phyloP scores from a whole-genome alignment of 1,139 yeast genomes.

The Pichia norvegensis region DNA sequence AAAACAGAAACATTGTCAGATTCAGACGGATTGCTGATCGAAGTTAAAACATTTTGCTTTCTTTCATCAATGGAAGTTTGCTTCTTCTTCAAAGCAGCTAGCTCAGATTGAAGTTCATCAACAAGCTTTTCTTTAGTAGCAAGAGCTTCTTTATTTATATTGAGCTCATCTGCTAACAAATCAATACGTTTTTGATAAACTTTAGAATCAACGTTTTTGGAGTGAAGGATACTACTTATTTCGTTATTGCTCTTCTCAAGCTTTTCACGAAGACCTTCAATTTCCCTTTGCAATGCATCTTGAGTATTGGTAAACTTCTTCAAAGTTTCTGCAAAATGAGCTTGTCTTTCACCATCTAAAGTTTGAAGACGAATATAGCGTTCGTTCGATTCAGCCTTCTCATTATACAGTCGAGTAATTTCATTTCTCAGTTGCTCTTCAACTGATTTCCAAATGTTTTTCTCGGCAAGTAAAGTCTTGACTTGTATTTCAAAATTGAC shows the following conservation, averaged over 20 bases:
- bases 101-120: slow-evolving; percentile 25
- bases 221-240: slow-evolving; percentile 38
- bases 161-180: slow-evolving; percentile 42
- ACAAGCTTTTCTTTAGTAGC: slow-evolving; percentile 35
- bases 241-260: slow-evolving; percentile 46
- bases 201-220: slow-evolving; percentile 49
- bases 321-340: slow-evolving; percentile 43
- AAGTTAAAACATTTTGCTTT: slow-evolving; percentile 33
- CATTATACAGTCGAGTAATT: slow-evolving; percentile 45
- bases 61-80: slow-evolving; percentile 29
- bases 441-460: slow-evolving; percentile 40
- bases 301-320: slow-evolving; percentile 44
- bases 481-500: slow-evolving; percentile 38
- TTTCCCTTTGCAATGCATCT: slow-evolving; percentile 44
- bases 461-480: slow-evolving; percentile 49
- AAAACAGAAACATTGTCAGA: slow-evolving; percentile 31
- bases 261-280: slow-evolving; percentile 35
- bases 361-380: slow-evolving; percentile 59
- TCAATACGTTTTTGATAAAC: slow-evolving; percentile 66
- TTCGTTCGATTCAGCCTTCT: slow-evolving; percentile 52
- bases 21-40: slow-evolving; percentile 27
- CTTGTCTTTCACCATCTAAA: slow-evolving; percentile 52
- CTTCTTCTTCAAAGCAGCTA: slow-evolving; percentile 21
- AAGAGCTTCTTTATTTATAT: slow-evolving; percentile 35
- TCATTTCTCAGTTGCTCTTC: slow-evolving; percentile 51